Base-by-base conservation (phyloP, 192 early-diverging fungal species). In the Backusella liffmaniae region DNA sequence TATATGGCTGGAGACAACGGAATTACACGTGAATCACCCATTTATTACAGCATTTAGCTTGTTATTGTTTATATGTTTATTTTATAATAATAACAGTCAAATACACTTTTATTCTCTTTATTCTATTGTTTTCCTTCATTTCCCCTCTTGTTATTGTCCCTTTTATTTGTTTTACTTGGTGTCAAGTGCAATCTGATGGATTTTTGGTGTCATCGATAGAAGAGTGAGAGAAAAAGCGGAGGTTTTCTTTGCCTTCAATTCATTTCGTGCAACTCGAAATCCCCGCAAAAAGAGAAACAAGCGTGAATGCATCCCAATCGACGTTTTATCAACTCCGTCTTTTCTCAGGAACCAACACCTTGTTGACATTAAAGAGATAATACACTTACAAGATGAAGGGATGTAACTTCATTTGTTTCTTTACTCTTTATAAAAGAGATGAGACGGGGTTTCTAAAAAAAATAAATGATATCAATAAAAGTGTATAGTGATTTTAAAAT, bases 1-100 rank as follows among this genome's bases (percentile, higher is more conserved):
- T 53, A 53, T 59, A 59, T 4, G 10, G 21, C 53, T 59, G 53
- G 53, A 59, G 23, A 8, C 21, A 26, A 59, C 53, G 21, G 53
- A 59, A 59, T 59, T 59, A 59, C 53, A 59, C 53, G 53, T 59
- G 53, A 59, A 59, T 59, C 46, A 49, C 46, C 18, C 12, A 44
- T 7, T 49, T 49, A n/a, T 49, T 49, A 21, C 46, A 49, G 15
- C 15, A 44, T 49, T 49, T 49, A 49, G 46, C 18, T 49, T 44
- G 3, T 16, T 23, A 18, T 53, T 53, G 12, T n/a, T 56, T 56
- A 49, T 49, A 49, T 3, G n/a, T 49, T 6, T 5, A 49, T 1
- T 49, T 49, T 49, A 49, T n/a, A 49, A 49, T 49, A 49, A 21
- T 18, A 49, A 3, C 18, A n/a, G 1, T 21, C 46, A n/a, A 49